phyloP scores from a whole-genome alignment of 2,329 filamentous ascomycete species.

The Monosporascus sp. region DNA sequence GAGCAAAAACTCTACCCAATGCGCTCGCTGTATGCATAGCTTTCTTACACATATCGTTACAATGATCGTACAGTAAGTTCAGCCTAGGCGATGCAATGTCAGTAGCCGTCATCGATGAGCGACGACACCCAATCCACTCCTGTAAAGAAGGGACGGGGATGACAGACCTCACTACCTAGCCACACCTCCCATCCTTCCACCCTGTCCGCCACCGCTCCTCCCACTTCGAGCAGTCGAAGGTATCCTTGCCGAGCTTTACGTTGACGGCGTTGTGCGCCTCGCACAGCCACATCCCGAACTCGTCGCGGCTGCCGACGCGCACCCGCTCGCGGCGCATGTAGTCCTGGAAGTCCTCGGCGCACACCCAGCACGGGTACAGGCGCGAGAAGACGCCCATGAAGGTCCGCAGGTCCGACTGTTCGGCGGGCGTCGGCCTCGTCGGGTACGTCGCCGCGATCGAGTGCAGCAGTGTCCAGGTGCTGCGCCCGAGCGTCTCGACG shows the following conservation, averaged over 20 bases:
- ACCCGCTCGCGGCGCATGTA: constrained; percentile 76
- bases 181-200: constrained; percentile 67
- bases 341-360: constrained; percentile 81
- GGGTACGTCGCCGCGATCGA: constrained; percentile 88
- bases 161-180: constrained; percentile 18
- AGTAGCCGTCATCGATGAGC: neutral
- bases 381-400: constrained; percentile 81
- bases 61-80: neutral
- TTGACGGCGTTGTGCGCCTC: constrained; percentile 86
- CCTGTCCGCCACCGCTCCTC: constrained; percentile 93
- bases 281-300: constrained; percentile 80
- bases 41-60: neutral
- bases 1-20: neutral
- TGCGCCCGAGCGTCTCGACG: constrained; percentile 79
- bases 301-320: constrained; percentile 51
- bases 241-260: constrained; percentile 80
- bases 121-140: too few species aligned
- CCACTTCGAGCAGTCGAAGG: constrained; percentile 88
- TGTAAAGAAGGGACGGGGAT: too few species aligned
- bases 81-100: neutral
- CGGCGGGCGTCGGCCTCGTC: constrained; percentile 54
- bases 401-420: constrained; percentile 70
- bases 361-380: constrained; percentile 93
- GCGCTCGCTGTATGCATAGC: neutral
- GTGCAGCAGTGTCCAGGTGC: constrained; percentile 91